A percentile compares a stretch with the other conserved stretches of the same genome.
Conservation (phyloP, 164 flowering plant species). For the Aristolochia fimbriata region DNA sequence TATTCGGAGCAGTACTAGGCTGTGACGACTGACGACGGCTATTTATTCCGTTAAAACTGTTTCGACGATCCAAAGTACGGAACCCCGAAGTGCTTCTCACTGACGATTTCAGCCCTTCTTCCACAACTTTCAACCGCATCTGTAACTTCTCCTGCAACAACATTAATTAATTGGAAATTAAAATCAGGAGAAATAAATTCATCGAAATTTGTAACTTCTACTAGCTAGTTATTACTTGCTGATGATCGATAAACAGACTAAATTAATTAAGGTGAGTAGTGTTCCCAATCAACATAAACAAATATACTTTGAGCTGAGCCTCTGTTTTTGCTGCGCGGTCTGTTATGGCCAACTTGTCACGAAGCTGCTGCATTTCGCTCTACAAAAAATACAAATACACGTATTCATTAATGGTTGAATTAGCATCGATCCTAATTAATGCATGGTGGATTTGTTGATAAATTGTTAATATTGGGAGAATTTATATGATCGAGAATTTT, state of each 20-base stretch:
- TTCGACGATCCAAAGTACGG: constrained; percentile 2
- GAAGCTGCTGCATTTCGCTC: constrained; percentile 20
- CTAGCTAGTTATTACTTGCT: no score
- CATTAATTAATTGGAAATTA: not conserved
- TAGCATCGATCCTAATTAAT: no score
- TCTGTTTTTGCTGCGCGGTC: constrained; percentile 18
- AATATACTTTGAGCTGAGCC: constrained; percentile 15
- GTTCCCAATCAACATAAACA: no score
- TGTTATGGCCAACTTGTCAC: constrained; percentile 18
- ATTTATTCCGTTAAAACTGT: constrained; percentile 1
- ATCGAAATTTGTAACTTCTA: no score
- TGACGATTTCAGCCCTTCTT: constrained; percentile 12
- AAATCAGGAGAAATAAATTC: no score
- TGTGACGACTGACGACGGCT: constrained; percentile 13
- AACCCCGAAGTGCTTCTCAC: not conserved
- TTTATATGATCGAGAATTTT: no score
- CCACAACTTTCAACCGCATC: constrained; percentile 16
- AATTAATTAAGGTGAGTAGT: no score
- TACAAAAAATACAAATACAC: constrained; percentile 5
- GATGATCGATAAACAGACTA: no score
- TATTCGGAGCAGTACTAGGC: constrained; percentile 15
- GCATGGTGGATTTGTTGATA: no score
- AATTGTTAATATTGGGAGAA: no score
- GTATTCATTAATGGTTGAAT: no score
- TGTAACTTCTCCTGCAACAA: constrained; percentile 15